Evolutionary conservation across 2,329 filamentous ascomycete genomes (phyloP), one percentile per base, ranked within the genome.

Genomic region (Aspergillus calidoustus): DNA sequence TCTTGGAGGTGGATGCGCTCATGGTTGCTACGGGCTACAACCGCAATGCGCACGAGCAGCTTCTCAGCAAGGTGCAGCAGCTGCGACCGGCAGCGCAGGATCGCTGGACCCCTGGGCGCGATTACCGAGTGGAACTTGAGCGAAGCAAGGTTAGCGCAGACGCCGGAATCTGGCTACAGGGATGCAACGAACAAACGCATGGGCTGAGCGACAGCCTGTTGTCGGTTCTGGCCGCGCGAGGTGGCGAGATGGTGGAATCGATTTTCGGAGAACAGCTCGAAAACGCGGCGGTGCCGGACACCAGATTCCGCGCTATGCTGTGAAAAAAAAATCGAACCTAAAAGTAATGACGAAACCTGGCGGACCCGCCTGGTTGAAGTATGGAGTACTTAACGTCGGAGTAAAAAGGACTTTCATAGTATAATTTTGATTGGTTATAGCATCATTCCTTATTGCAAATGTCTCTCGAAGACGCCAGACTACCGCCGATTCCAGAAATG

Each of bases 151-250:
- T 98, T 38, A 84, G 87, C n/a, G 74, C 83, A 0, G 87, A 89
- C 49, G 90, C 92, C 15, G 93, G 93, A 3, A 83, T 98, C 61
- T 98, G 91, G 90, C 82, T 98, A 69, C 95, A 98, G 76, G 94
- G 94, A 34, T 97, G 93, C 80, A 96, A 93, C 75, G 93, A 98
- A 81, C 87, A 84, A 64, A 96, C 93, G 38, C 94, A 98, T 77
- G 94, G 94, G 62, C 79, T 96, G 78, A 92, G 91, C 74, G 91
- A 96, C 76, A 92, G 89, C 51, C 84, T 96, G 56, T 83, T 96
- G 56, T 94, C 91, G 2, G 90, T 95, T 64, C 81, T 95, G 64
- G 87, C 91, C 7, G 87, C 89, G 28, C 82, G 92, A 58, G 90
- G 90, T 38, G 91, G 90, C 28, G 91, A 95, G 79, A 87, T 95